A percentile compares a stretch with the other conserved stretches of the same genome.
Conservation (phyloP, 2,329 filamentous ascomycete species). For the Atkinsonella hypoxylon region DNA sequence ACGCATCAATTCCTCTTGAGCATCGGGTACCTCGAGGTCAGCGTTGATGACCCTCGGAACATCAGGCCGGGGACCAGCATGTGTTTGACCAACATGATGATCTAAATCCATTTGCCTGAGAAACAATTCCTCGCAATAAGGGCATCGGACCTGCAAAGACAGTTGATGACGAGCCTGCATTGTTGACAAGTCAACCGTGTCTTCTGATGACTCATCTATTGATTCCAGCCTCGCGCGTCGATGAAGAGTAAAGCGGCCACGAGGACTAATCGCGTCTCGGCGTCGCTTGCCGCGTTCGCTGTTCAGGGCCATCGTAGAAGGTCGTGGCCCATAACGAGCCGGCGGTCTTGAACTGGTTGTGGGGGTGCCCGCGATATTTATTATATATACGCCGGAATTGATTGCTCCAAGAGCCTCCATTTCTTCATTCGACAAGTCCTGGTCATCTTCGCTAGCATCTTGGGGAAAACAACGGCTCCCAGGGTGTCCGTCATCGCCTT, state of each 20-base stretch:
- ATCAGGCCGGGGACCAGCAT: not conserved
- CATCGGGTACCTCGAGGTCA: not conserved
- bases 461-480: not conserved
- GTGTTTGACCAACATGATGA: not conserved
- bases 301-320: not conserved
- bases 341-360: not conserved
- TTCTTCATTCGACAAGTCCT: not conserved
- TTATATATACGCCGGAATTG: not conserved
- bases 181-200: not conserved
- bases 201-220: conserved; percentile 4
- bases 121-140: not conserved
- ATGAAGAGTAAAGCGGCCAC: not conserved
- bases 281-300: conserved; percentile 1
- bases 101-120: not conserved
- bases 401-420: not conserved
- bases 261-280: not conserved
- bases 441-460: not conserved
- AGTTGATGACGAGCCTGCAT: not conserved
- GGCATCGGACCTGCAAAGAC: not conserved
- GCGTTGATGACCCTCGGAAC: not conserved
- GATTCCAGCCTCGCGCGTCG: not conserved
- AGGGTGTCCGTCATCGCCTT: not conserved
- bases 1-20: not conserved
- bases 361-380: not conserved
- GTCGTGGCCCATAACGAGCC: not conserved